Evolutionary conservation across 371 early-diverging fungal genomes (phyloP), one percentile per base, ranked within the genome.

Genomic region (Mucor piriformis): DNA sequence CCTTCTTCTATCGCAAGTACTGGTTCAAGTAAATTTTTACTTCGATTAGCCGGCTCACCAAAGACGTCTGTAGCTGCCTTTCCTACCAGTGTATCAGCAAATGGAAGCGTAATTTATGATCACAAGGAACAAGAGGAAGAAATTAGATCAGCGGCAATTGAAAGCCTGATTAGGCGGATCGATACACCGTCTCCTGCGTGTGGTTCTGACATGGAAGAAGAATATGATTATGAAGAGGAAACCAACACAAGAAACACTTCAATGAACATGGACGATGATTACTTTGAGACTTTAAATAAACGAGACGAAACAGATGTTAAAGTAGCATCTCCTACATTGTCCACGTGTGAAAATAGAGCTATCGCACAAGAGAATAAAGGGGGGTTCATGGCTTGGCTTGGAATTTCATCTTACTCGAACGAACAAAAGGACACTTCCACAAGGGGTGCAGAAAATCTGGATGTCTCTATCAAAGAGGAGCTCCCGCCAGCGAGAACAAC

Each of bases 51-150:
- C 2, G 57, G 57, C 25, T 49, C 63, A 16, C 50, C 71, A 3
- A 70, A 67, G 48, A 62, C 61, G 4, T 63, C 64, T 3, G 56
- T 59, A 13, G 61, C 64, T 18, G 25, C 64, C 29, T 64, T 51
- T 27, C 54, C 71, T 11, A 71, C 68, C 8, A 58, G 68, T 25
- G 56, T 71, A 0, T 67, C 68, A 20, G 71, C 49, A 12, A 63
- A 42, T 64, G 71, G 67, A 6, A 58, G 54, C 18, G 50, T 60
- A 7, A 25, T 38, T 24, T 24, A 13, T 16, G 42, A 60, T 20
- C 2, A 35, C 6, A 29, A 23, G 10, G n/a, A 44, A 24, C 18
- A 47, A 33, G 7, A 46, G 20, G 25, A 43, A 34, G 50, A 56
- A 15, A 34, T n/a, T 50, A 20, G 15, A 50, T 50, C 51, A 13